Evolutionary conservation across 805 yeast genomes (phyloP), one percentile per base, ranked within the genome.

Genomic region (Hanseniaspora jakobsenii): DNA sequence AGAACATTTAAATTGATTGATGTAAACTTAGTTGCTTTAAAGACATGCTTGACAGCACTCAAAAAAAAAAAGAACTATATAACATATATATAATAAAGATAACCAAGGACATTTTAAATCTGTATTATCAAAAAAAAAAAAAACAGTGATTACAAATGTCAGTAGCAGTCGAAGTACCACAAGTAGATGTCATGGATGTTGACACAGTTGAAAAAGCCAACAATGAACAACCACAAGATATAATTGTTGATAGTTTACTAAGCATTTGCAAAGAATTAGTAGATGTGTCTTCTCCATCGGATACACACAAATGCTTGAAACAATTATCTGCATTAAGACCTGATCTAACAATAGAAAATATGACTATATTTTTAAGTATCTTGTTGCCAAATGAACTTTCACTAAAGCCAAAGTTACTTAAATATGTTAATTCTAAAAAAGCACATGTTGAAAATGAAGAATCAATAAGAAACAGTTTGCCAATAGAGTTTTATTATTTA

Each of bases 231-330:
- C 49, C 56, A 10, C 57, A 60, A 44, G 62, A 62, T 47, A 42
- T 47, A 32, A 52, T 59, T 12, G 59, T 66, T 32, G 56, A 55
- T n/a, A 52, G 51, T 27, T 53, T 65, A 23, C 53, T 65, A 38
- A 30, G 51, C 5, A 57, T 66, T 2, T 54, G 66, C 27, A 59
- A 55, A 31, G 60, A 62, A 29, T 56, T 63, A 17, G 50, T 63
- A 13, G 78, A 78, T 61, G 79, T 87, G 3, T 79, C 79, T 9
- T 60, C 73, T 36, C 75, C 76, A 44, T 76, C 77, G 59, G 98
- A 91, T 63, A 75, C 91, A 36, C 72, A 89, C 61, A 82, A 81
- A 57, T 87, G 84, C 18, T 72, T 91, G 51, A 78, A 95, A 50
- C 93, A 84, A 50, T 67, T 87, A 54, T 82, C 87, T 6, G 67